A percentile compares a stretch with the other conserved stretches of the same genome.
Evolutionary conservation across 345 rosid species (phyloP).

Genomic region (Brassica juncea): DNA sequence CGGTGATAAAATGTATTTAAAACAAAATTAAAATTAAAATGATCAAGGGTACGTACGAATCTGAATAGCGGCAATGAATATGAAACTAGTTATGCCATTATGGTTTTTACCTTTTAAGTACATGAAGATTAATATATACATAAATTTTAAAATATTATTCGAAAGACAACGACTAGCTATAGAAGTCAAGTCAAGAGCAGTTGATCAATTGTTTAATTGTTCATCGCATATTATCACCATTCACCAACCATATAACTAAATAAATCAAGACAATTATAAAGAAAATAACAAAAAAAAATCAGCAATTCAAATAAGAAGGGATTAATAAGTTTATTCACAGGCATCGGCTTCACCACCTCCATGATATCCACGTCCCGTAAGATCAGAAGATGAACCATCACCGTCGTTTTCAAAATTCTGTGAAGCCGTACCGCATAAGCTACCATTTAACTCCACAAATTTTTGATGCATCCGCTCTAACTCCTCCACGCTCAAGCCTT

Average conservation of each 20-base stretch:
- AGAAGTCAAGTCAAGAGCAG: background rate
- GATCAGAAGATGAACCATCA: background rate
- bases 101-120: background rate
- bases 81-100: background rate
- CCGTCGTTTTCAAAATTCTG: background rate
- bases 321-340: background rate
- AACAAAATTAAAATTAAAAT: background rate
- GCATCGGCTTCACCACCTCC: background rate
- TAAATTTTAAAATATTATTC: too few relatives aligned
- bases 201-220: background rate
- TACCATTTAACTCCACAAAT: background rate
- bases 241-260: background rate
- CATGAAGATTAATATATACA: background rate
- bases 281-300: background rate
- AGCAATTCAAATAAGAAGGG: background rate
- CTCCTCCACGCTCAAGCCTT: background rate
- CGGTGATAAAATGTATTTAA: background rate
- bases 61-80: background rate
- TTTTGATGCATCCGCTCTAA: background rate
- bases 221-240: background rate
- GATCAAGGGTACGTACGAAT: background rate
- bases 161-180: background rate
- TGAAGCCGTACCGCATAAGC: background rate
- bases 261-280: background rate
- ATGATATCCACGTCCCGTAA: background rate